Percentiles rank a stretch among this genome's conserved stretches.
These are phyloP conservation scores for Phytopythium montanum DNA, from an alignment of 352 stramenopile genomes.

Conservation along the genomic window DNA sequence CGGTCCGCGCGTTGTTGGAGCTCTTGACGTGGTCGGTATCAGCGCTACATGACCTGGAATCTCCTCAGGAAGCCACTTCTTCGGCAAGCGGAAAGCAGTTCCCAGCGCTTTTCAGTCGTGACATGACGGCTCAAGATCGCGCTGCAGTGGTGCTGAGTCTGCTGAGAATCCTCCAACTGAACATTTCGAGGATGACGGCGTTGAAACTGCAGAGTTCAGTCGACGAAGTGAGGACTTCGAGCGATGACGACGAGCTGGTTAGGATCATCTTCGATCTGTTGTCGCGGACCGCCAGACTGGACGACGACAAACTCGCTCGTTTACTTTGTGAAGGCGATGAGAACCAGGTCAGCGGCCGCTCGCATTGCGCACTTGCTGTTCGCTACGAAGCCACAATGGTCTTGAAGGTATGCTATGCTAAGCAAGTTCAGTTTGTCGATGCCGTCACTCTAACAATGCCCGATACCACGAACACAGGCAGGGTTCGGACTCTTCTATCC, in stretches of 20 bases:
- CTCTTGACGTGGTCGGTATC: constrained; percentile 12
- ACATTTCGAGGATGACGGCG: not conserved
- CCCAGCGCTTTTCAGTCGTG: not conserved
- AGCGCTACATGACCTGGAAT: not conserved
- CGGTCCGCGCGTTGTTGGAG: constrained; percentile 21
- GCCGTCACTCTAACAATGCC: not conserved
- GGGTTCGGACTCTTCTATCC: constrained; percentile 1
- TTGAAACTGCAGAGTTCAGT: not conserved
- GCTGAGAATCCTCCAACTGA: not conserved
- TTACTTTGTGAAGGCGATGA: not conserved
- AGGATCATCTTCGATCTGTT: not conserved
- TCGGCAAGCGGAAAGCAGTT: not conserved
- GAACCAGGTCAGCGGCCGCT: not conserved
- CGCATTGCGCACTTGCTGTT: not conserved
- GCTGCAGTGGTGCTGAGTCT: not conserved
- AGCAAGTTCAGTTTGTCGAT: too few relatives aligned
- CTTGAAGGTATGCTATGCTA: constrained; percentile 1
- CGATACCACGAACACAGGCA: not conserved
- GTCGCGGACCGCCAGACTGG: not conserved
- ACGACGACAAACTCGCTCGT: not conserved
- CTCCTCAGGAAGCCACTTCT: not conserved
- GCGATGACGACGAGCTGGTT: not conserved
- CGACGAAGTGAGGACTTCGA: not conserved
- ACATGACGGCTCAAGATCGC: not conserved
- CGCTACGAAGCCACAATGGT: constrained; percentile 2